A percentile compares a stretch with the other conserved stretches of the same genome.
phyloP scores from a whole-genome alignment of 2,329 filamentous ascomycete genomes.

The Botrytis pseudocinerea region DNA sequence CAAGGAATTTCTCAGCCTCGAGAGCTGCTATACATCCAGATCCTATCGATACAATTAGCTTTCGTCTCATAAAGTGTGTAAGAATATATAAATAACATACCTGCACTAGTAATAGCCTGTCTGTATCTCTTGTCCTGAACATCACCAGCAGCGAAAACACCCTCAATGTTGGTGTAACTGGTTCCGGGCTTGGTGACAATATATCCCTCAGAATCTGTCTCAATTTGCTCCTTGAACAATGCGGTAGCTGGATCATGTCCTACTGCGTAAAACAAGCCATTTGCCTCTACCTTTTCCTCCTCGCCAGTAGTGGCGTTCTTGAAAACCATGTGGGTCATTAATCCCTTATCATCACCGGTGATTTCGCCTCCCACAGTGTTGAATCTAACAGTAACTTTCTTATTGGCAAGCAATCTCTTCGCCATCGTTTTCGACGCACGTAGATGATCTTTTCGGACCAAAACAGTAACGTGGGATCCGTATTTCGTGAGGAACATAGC shows the following conservation, averaged over 20 bases:
- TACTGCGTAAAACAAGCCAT: constrained; percentile 94
- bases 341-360: constrained; percentile 76
- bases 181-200: constrained; percentile 86
- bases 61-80: neutral
- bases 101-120: constrained; percentile 96
- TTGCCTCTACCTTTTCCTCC: constrained; percentile 83
- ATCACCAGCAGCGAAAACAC: constrained; percentile 94
- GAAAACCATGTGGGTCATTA: constrained; percentile 87
- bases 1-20: constrained; percentile 90
- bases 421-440: constrained; percentile 93
- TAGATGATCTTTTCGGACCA: constrained; percentile 84
- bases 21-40: constrained; percentile 94
- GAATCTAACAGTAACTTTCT: constrained; percentile 89
- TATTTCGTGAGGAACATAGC: constrained; percentile 98
- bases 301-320: constrained; percentile 75
- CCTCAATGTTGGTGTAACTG: constrained; percentile 81
- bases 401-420: constrained; percentile 74
- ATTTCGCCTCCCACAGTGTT: constrained; percentile 81
- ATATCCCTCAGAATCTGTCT: constrained; percentile 89
- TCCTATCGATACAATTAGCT: constrained; percentile 51
- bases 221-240: constrained; percentile 88
- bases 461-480: constrained; percentile 88
- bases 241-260: constrained; percentile 91
- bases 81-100: constrained; percentile 52
- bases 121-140: constrained; percentile 98